A percentile compares a stretch with the other conserved stretches of the same genome.
These are phyloP conservation scores for Macrophomina phaseolina DNA, from an alignment of 2,329 filamentous ascomycete species.

Conservation along the genomic window DNA sequence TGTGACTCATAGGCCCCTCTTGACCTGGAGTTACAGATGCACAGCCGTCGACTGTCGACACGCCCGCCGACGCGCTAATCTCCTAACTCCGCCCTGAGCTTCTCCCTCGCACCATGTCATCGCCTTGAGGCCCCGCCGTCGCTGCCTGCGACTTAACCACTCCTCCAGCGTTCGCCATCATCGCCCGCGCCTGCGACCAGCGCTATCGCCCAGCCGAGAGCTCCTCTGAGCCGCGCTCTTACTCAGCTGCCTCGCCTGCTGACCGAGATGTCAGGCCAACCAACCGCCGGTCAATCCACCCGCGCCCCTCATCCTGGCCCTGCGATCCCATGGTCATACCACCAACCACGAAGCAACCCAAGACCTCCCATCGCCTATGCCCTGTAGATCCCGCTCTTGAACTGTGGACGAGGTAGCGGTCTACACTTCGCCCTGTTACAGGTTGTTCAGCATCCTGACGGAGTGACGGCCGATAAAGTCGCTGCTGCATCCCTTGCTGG, in stretches of 20 bases:
- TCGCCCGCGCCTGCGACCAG: not conserved
- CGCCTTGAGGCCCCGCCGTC: not conserved
- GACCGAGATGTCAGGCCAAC: conserved; percentile 1
- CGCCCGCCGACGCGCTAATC: not conserved
- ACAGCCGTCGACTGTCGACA: not conserved
- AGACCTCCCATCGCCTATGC: not conserved
- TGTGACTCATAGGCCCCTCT: conserved; percentile 18
- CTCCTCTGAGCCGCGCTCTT: conserved; percentile 6
- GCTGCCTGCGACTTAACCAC: not conserved
- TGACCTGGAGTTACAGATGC: conserved; percentile 14
- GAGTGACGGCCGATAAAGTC: not conserved
- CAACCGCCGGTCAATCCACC: conserved; percentile 5
- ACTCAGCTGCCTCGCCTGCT: conserved; percentile 19
- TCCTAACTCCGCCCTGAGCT: conserved; percentile 23
- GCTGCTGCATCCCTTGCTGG: not conserved
- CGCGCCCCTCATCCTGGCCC: conserved; percentile 20
- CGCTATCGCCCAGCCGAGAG: not conserved
- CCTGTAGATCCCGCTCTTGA: too few relatives aligned
- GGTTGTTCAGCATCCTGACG: not conserved
- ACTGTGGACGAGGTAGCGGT: too few relatives aligned
- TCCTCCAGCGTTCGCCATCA: not conserved
- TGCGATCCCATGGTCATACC: conserved; percentile 2
- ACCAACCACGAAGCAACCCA: not conserved
- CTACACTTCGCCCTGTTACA: too few relatives aligned
- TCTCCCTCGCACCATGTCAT: conserved; percentile 14